Evolutionary conservation across 495 filamentous ascomycete genomes (phyloP).

Genomic region (Xylaria castorea): DNA sequence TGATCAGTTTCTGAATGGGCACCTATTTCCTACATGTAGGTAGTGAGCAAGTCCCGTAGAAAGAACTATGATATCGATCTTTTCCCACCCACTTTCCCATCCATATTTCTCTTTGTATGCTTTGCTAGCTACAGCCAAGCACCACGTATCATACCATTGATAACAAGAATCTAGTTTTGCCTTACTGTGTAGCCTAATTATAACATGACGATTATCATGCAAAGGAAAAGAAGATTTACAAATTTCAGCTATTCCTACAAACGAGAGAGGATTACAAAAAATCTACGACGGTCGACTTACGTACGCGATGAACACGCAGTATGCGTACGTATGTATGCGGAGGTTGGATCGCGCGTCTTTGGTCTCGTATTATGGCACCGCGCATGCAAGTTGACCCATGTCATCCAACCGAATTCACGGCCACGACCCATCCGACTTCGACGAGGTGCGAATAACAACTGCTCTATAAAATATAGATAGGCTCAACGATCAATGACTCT

Average conservation of each 20-base stretch:
- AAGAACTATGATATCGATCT: not conserved
- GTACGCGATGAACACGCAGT: not conserved
- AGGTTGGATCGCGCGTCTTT: slow-evolving; percentile 1
- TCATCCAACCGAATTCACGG: not conserved
- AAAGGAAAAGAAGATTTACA: not conserved
- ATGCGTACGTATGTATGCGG: not conserved
- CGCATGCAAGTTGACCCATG: slow-evolving; percentile 5
- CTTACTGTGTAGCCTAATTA: no score
- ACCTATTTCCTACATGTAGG: not conserved
- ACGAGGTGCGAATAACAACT: not conserved
- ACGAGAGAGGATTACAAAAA: not conserved
- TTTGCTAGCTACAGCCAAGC: not conserved
- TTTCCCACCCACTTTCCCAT: not conserved
- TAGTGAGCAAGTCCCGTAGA: not conserved
- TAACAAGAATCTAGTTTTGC: not conserved
- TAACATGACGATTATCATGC: not conserved
- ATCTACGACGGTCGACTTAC: not conserved
- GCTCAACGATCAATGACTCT: not conserved
- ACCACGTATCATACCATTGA: not conserved
- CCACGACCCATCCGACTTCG: not conserved
- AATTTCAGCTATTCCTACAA: no score
- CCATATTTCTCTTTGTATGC: not conserved
- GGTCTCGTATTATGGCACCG: slow-evolving; percentile 12
- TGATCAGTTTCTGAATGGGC: not conserved
- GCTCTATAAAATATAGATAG: not conserved